Conservation (phyloP, 2,329 filamentous ascomycete genomes). For the Trichophyton schoenleinii region DNA sequence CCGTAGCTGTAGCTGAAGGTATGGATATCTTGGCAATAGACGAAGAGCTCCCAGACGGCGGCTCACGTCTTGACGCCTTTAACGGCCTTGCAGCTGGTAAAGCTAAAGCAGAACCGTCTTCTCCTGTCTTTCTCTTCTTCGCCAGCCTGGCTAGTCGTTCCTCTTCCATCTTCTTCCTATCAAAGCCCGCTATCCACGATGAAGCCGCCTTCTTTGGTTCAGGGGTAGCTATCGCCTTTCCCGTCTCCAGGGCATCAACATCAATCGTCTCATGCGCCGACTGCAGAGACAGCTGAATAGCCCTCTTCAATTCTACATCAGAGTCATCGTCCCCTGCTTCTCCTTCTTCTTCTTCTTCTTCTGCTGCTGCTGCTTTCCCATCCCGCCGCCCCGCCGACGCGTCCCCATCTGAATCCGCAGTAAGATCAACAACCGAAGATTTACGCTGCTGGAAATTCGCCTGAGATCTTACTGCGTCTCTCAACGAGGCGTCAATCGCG, state of each 20-base stretch:
- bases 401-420: constrained; percentile 7
- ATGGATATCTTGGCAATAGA: neutral
- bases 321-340: neutral
- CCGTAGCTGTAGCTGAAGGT: constrained; percentile 5
- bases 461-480: neutral
- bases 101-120: constrained; percentile 25
- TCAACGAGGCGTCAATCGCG: neutral
- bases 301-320: constrained; percentile 14
- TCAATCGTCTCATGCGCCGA: neutral
- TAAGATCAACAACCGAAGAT: constrained; percentile 9
- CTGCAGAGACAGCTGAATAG: constrained; percentile 20
- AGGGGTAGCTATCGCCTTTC: neutral
- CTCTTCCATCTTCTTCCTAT: constrained; percentile 74
- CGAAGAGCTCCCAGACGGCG: neutral
- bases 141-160: constrained; percentile 61
- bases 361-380: neutral
- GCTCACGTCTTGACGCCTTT: constrained; percentile 17
- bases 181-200: constrained; percentile 41
- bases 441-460: neutral
- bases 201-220: neutral
- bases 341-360: neutral
- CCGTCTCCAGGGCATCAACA: neutral
- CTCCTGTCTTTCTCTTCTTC: constrained; percentile 46
- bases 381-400: neutral
- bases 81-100: constrained; percentile 14